Evolutionary conservation across 2,329 filamentous ascomycete genomes (phyloP), one percentile per base, ranked within the genome.

Genomic region (Phialophora tarda): DNA sequence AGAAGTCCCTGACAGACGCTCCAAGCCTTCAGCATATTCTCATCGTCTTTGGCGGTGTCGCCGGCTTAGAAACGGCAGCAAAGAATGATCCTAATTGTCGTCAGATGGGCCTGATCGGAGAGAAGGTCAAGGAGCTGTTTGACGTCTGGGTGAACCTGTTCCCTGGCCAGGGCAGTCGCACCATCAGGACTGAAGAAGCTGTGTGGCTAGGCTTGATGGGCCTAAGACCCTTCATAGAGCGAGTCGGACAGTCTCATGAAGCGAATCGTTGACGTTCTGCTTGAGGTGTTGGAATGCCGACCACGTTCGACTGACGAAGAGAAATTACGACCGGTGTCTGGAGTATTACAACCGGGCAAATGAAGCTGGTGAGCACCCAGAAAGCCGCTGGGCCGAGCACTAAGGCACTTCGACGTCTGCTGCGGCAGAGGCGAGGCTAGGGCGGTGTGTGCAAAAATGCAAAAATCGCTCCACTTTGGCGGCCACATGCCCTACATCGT

Each of bases 131-230:
- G 70, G 87, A 91, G 71, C 76, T 94, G 59, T 96, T 96, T 75
- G 92, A 96, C 77, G 84, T 89, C 71, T 96, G 91, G 91, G 83
- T 96, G 21, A 91, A 96, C 76, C 83, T 95, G 53, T 82, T 93
- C 70, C 91, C 91, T 3, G 87, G 88, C 0, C 92, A 96, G 77
- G 92, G 91, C 0, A 94, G 91, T 75, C 83, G 92, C 73, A 92
- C 89, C 0, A 94, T 96, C 68, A 82, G 91, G 68, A 95, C 92
- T 0, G 92, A 96, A 73, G 92, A 96, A 79, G 91, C 92, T 1
- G 79, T 96, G 21, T 91, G 90, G 80, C 86, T 95, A 74, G 91
- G 88, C 0, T 77, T 96, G 75, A 89, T 89, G 73, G 86, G 87
- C 1, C 75, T 95, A 74, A 85, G 88, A 56, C 53, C 53, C 10